Percentiles rank a stretch among this genome's conserved stretches.
Conservation (phyloP, 345 rosid species). For the Aquilaria malaccensis region DNA sequence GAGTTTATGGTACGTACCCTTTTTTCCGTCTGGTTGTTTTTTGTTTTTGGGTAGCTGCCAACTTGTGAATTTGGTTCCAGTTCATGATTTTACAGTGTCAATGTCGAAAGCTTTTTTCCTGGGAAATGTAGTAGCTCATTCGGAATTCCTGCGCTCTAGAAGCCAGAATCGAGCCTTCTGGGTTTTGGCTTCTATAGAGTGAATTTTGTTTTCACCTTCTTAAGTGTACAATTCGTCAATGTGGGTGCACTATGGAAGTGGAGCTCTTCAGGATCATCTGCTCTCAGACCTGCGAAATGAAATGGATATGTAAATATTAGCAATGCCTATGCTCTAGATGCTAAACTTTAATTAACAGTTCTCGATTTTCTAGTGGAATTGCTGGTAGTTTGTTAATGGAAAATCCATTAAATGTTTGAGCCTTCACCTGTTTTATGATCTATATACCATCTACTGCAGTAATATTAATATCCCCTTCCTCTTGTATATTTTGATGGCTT, state of each 20-base stretch:
- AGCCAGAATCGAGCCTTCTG: no score
- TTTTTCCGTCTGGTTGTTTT: background rate
- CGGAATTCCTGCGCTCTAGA: no score
- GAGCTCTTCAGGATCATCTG: no score
- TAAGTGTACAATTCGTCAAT: background rate
- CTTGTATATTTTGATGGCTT: background rate
- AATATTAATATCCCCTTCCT: background rate
- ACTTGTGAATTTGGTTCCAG: background rate
- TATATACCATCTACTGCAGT: background rate
- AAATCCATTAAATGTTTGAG: no score
- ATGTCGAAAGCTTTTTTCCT: background rate
- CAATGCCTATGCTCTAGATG: no score
- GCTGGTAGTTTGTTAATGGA: no score
- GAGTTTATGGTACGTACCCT: slow-evolving; percentile 55
- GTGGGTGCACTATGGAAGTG: no score
- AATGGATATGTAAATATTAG: no score
- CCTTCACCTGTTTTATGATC: background rate
- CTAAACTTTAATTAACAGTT: no score
- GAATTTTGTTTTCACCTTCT: background rate
- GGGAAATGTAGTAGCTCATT: no score
- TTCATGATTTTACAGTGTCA: background rate
- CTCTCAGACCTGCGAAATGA: no score
- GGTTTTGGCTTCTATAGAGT: background rate
- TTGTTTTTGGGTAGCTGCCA: slow-evolving; percentile 5
- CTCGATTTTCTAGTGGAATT: background rate